Base-by-base conservation (phyloP, 2,329 filamentous ascomycete species). In the Apiospora kogelbergensis region DNA sequence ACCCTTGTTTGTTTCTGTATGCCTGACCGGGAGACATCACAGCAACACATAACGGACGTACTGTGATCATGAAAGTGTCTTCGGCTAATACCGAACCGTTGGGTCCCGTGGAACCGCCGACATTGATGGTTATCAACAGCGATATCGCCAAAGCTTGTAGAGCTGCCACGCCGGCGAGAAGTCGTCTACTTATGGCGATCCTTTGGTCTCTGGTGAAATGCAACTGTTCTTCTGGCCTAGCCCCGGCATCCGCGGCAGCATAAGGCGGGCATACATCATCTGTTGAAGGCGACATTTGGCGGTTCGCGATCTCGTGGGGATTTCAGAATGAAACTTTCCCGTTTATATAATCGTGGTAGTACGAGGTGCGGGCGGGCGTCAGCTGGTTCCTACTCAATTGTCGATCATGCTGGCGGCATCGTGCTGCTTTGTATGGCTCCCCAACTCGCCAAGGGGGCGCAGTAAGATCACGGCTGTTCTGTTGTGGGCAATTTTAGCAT, bases 121-220 rank as follows among this genome's bases (percentile, higher is more conserved):
- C 45, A 22, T 67, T 67, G 45, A 67, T 46, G 30, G 46, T 33
- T 13, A 67, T 67, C 42, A 53, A 45, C 20, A 53, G 46, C 9
- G 65, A 30, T 4, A 67, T 11, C 10, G 65, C 45, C 24, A 67
- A 30, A 22, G 37, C 65, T 24, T 57, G 44, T 4, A 57, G 41
- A 20, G 46, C n/a, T 15, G 65, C 26, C 24, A 40, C 41, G 22
- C 45, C 44, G 9, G 33, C 44, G 26, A 46, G 65, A 24, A 46
- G 65, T 17, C 65, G 65, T 44, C 3, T 40, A 24, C 26, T 6
- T 26, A 66, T 53, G 26, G 30, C 17, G 15, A n/a, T 66, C 7
- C 13, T 53, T 45, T 66, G 44, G 33, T 26, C 44, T 40, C 17
- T 26, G 44, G 65, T 53, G 7, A 66, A 66, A 46, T 40, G 45